phyloP scores from a whole-genome alignment of 169 alveolate species.

The Cyclospora cayetanensis region DNA sequence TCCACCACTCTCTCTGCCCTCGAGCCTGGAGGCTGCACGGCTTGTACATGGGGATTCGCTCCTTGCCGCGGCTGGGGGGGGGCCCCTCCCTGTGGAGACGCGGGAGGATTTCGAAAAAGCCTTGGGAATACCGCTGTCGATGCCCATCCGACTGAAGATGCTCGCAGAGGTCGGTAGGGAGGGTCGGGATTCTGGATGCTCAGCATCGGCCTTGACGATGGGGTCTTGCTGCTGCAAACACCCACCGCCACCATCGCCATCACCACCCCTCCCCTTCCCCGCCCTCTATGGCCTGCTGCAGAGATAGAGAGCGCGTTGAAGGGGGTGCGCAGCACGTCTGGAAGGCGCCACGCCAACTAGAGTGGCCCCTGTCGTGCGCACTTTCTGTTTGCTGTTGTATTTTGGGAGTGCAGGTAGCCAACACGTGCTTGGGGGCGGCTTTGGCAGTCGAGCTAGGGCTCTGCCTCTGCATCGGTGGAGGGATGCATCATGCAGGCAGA shows the following conservation, averaged over 20 bases:
- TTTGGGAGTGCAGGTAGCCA: neutral
- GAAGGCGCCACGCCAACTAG: neutral
- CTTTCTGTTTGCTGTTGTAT: neutral
- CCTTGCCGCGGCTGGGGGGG: conserved; percentile 1
- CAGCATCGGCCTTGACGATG: neutral
- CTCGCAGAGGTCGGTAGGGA: neutral
- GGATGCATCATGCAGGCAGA: conserved; percentile 73
- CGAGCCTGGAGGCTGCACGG: neutral
- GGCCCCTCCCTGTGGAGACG: neutral
- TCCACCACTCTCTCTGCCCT: neutral
- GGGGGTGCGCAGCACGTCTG: neutral
- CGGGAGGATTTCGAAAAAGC: neutral
- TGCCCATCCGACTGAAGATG: neutral
- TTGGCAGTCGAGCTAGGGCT: neutral
- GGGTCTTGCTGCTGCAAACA: neutral
- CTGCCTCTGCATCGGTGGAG: conserved; percentile 67
- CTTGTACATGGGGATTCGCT: neutral
- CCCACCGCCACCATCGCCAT: too few species aligned
- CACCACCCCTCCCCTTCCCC: too few species aligned
- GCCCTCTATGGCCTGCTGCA: neutral
- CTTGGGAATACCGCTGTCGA: neutral
- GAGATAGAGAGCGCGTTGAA: neutral
- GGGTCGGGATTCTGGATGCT: neutral
- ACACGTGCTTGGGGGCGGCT: neutral
- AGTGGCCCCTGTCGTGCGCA: neutral